Evolutionary conservation across 306 rosid species (phyloP).

Genomic region (Cicer bijugum): DNA sequence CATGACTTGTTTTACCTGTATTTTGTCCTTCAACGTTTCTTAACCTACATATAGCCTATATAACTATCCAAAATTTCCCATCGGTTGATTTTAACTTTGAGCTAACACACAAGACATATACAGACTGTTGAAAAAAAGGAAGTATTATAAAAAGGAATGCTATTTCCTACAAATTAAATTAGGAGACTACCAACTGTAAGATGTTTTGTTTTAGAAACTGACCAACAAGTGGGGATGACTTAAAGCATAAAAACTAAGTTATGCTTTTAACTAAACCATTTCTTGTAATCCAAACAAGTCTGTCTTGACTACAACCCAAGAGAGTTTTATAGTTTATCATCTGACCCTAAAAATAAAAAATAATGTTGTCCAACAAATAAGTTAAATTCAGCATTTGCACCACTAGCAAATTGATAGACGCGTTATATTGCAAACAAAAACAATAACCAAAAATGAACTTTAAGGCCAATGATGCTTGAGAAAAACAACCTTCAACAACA

Average conservation of each 20-base stretch:
- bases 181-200: not conserved
- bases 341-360: too few relatives aligned
- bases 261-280: slow-evolving; percentile 33
- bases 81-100: slow-evolving; percentile 43
- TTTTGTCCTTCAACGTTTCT: slow-evolving; percentile 18
- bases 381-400: too few relatives aligned
- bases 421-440: too few relatives aligned
- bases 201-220: slow-evolving; percentile 34
- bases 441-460: too few relatives aligned
- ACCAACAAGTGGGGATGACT: slow-evolving; percentile 24
- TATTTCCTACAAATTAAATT: too few relatives aligned
- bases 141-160: not conserved
- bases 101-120: slow-evolving; percentile 35
- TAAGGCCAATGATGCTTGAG: too few relatives aligned
- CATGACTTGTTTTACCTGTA: slow-evolving; percentile 18
- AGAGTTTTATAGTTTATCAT: slow-evolving; percentile 7
- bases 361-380: too few relatives aligned
- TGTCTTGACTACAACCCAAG: slow-evolving; percentile 50
- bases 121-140: not conserved
- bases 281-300: slow-evolving; percentile 38
- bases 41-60: slow-evolving; percentile 13
- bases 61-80: not conserved
- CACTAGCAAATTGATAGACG: too few relatives aligned
- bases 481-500: too few relatives aligned
- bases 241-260: slow-evolving; percentile 34